phyloP scores from a whole-genome alignment of 371 early-diverging fungal genomes.

The Batrachochytrium dendrobatidis region DNA sequence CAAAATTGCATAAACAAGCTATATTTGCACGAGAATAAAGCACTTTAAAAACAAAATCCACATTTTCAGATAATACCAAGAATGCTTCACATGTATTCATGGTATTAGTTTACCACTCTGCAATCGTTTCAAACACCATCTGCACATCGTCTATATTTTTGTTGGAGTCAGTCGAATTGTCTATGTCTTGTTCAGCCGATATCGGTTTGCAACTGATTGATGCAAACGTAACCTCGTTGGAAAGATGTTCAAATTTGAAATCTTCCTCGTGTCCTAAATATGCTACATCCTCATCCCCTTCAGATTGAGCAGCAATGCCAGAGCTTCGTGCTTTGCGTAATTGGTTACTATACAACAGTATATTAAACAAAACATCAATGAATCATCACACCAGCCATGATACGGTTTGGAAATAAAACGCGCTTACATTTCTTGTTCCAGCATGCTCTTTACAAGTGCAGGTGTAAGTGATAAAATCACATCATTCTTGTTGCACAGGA shows the following conservation, averaged over 20 bases:
- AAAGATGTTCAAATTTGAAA: conserved; percentile 72
- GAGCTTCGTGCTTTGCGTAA: conserved; percentile 3
- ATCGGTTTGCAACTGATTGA: conserved; percentile 3
- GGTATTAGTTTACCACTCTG: too few relatives aligned
- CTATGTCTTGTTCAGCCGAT: too few relatives aligned
- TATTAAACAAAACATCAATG: background rate
- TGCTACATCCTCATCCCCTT: conserved; percentile 46
- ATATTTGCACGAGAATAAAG: too few relatives aligned
- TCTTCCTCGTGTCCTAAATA: conserved; percentile 73
- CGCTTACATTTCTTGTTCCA: conserved; percentile 73
- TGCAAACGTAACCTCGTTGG: conserved; percentile 55
- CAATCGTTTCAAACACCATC: too few relatives aligned
- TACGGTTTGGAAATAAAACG: background rate
- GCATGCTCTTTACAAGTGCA: conserved; percentile 50
- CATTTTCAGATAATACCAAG: too few relatives aligned
- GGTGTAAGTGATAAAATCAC: conserved; percentile 58
- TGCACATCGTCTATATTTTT: too few relatives aligned
- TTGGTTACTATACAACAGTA: background rate
- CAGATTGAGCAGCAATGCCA: conserved; percentile 5
- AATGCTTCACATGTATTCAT: too few relatives aligned
- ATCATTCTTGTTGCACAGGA: conserved; percentile 82
- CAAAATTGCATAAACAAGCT: too few relatives aligned
- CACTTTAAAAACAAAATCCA: too few relatives aligned
- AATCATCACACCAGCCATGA: background rate
- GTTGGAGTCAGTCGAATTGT: too few relatives aligned